Evolutionary conservation across 2,329 filamentous ascomycete species (phyloP).

Genomic region (Didymosphaeria variabile): DNA sequence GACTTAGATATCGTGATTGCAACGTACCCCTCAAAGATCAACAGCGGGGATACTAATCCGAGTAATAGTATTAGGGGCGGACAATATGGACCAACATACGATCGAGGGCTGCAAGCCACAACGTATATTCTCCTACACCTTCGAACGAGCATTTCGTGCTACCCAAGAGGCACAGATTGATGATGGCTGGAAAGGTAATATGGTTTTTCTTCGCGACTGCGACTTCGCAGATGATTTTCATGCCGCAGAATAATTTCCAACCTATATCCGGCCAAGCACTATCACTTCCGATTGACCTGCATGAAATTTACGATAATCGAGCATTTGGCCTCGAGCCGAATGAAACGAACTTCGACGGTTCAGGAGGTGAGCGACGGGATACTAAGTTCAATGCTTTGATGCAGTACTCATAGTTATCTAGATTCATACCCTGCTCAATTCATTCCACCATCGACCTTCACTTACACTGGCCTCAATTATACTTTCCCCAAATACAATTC

Average conservation of each 20-base stretch:
- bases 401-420: neutral
- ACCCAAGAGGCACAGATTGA: neutral
- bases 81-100: neutral
- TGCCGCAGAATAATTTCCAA: constrained; percentile 26
- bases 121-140: neutral
- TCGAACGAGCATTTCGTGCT: neutral
- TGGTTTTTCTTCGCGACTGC: neutral
- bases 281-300: constrained; percentile 19
- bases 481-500: constrained; percentile 48
- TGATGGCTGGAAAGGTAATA: neutral
- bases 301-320: constrained; percentile 18
- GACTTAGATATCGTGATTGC: neutral
- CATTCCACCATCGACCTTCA: constrained; percentile 46
- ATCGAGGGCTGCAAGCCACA: neutral
- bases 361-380: constrained; percentile 12
- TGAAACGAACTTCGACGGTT: constrained; percentile 22
- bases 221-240: constrained; percentile 22
- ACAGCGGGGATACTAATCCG: constrained; percentile 2
- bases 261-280: constrained; percentile 17
- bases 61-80: neutral
- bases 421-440: constrained; percentile 48
- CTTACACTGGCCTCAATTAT: constrained; percentile 50
- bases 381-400: neutral
- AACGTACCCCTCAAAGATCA: constrained; percentile 13
- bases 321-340: constrained; percentile 21